Conservation (phyloP, 2,329 filamentous ascomycete genomes). For the Penicillium sp. region DNA sequence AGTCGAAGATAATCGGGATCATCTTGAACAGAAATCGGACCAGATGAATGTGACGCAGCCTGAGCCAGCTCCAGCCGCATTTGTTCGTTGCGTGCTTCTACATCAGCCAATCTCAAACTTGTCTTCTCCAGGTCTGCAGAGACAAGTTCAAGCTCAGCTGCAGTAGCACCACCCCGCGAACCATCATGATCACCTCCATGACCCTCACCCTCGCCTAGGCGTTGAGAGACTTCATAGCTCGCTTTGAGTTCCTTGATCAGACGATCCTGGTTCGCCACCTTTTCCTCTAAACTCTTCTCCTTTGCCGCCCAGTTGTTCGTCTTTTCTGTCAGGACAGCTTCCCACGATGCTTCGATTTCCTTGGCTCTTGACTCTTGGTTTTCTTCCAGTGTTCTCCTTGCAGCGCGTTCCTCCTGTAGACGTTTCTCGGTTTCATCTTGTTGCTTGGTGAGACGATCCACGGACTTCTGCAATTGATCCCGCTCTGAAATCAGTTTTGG, state of each 20-base stretch:
- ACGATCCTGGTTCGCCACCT: constrained; percentile 89
- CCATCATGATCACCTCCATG: constrained; percentile 65
- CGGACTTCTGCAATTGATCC: constrained; percentile 75
- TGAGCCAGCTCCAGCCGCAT: constrained; percentile 87
- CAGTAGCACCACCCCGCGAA: constrained; percentile 67
- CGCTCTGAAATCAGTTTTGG: constrained; percentile 90
- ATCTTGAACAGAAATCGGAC: constrained; percentile 70
- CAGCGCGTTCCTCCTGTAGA: constrained; percentile 72
- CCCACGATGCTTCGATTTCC: constrained; percentile 87
- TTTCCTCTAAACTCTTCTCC: constrained; percentile 86
- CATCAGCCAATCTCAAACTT: constrained; percentile 79
- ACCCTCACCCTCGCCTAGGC: constrained; percentile 69
- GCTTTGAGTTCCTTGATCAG: constrained; percentile 93
- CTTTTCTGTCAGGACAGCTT: constrained; percentile 86
- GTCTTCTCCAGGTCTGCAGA: constrained; percentile 88
- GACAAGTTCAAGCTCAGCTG: constrained; percentile 90
- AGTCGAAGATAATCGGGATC: constrained; percentile 86
- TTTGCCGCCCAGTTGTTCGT: constrained; percentile 95
- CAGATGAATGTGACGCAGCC: constrained; percentile 67
- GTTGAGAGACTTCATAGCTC: constrained; percentile 92
- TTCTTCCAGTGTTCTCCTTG: constrained; percentile 73
- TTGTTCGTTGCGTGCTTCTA: constrained; percentile 93
- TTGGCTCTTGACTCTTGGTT: constrained; percentile 76
- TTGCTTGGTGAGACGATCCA: constrained; percentile 72
- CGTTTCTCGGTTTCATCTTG: constrained; percentile 78